Evolutionary conservation across 768 basidiomycete species (phyloP).

Genomic region (Saitozyma sp.): DNA sequence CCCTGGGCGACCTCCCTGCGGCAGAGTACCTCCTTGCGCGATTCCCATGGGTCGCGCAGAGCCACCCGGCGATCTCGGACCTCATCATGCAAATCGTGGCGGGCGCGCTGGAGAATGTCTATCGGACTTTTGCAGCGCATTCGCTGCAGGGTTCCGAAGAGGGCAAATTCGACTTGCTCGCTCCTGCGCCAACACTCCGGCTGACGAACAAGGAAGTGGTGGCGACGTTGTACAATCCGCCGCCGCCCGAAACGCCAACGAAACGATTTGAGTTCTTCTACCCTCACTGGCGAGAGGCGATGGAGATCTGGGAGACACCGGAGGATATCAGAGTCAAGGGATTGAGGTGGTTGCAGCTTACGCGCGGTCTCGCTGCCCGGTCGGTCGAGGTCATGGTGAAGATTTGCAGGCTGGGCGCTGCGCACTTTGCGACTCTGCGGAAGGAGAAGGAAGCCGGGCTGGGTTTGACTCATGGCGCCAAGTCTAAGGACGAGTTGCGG

Average conservation of each 20-base stretch:
- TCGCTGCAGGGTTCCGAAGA: conserved; percentile 4
- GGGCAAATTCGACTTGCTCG: conserved; percentile 17
- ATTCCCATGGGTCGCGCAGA: conserved; percentile 81
- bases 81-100: conserved; percentile 74
- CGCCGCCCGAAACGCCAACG: conserved; percentile 71
- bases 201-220: conserved; percentile 56
- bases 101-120: conserved; percentile 69
- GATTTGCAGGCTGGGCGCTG: conserved; percentile 70
- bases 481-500: conserved; percentile 2
- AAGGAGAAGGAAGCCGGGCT: conserved; percentile 36
- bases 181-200: conserved; percentile 8
- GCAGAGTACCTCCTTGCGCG: conserved; percentile 75
- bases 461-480: conserved; percentile 2
- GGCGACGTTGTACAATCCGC: conserved; percentile 75
- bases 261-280: conserved; percentile 89
- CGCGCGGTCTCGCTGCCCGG: conserved; percentile 77
- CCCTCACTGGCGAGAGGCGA: conserved; percentile 72
- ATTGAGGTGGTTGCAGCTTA: conserved; percentile 74
- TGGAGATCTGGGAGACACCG: conserved; percentile 65
- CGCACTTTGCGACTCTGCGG: conserved; percentile 25
- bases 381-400: conserved; percentile 76
- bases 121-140: conserved; percentile 48
- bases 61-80: conserved; percentile 80
- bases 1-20: conserved; percentile 78
- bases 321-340: conserved; percentile 75